Percentiles rank a stretch among this genome's conserved stretches.
Conservation (phyloP, 192 early-diverging fungal species). For the Backusella tarrabulga region DNA sequence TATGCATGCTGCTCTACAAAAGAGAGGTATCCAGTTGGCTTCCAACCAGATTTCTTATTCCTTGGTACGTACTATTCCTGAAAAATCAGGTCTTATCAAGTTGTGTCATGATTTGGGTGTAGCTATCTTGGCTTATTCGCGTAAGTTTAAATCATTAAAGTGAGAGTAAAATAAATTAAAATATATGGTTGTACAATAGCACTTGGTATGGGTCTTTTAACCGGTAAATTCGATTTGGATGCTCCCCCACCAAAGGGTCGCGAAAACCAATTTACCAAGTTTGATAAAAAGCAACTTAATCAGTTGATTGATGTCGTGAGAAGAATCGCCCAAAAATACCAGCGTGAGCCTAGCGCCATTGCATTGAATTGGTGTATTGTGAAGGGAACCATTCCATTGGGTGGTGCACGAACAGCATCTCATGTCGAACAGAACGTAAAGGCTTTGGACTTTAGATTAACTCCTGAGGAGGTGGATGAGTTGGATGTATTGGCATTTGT, state of each 20-base stretch:
- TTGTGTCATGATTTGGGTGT: constrained; percentile 74
- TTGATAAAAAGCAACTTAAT: constrained; percentile 1
- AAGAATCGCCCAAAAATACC: constrained; percentile 14
- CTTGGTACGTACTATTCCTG: constrained; percentile 54
- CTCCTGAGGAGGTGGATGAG: constrained; percentile 39
- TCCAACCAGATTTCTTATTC: constrained; percentile 50
- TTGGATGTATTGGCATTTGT: constrained; percentile 39
- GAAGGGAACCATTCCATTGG: constrained; percentile 47
- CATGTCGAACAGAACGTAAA: constrained; percentile 44
- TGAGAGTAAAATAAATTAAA: not conserved
- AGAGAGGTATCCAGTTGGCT: constrained; percentile 45
- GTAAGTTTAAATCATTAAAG: constrained; percentile 49
- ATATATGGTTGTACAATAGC: not conserved
- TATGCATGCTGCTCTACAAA: constrained; percentile 45
- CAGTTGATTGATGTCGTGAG: constrained; percentile 4
- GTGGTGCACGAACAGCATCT: constrained; percentile 41
- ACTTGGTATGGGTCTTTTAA: constrained; percentile 20
- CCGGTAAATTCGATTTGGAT: constrained; percentile 4
- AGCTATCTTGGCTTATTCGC: constrained; percentile 70
- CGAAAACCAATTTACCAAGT: not conserved
- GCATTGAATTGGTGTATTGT: constrained; percentile 50
- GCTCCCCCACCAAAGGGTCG: not conserved
- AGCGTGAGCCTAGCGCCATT: constrained; percentile 20
- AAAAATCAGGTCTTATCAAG: constrained; percentile 68
- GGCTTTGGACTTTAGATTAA: constrained; percentile 43